Evolutionary conservation across 2,329 filamentous ascomycete species (phyloP).

Genomic region (Aspergillus latus): DNA sequence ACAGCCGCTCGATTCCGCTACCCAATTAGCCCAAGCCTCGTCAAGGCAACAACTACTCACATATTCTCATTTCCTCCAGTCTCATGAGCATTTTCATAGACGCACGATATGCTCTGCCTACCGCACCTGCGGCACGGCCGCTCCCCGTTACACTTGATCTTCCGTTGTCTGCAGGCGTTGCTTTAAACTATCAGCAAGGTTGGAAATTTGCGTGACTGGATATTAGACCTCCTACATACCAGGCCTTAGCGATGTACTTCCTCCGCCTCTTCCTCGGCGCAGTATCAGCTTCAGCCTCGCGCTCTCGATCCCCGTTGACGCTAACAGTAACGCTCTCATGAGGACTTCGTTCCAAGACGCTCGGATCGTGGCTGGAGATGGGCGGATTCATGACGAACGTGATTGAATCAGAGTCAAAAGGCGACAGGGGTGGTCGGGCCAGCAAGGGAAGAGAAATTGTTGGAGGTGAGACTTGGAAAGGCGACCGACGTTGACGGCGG

Average conservation of each 20-base stretch:
- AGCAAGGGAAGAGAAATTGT: neutral
- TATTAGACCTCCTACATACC: slow-evolving; percentile 41
- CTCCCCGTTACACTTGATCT: slow-evolving; percentile 67
- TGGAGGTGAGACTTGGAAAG: neutral
- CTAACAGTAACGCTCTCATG: neutral
- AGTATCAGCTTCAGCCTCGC: neutral
- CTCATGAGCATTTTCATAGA: slow-evolving; percentile 62
- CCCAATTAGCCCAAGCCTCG: neutral
- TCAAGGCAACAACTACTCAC: slow-evolving; percentile 2
- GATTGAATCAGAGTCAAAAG: neutral
- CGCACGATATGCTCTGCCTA: slow-evolving; percentile 39
- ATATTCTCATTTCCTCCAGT: neutral
- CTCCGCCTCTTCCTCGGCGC: slow-evolving; percentile 58
- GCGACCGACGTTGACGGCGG: too few species aligned
- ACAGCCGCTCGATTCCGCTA: slow-evolving; percentile 25
- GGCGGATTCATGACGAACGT: neutral
- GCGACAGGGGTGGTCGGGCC: neutral
- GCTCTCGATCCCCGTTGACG: neutral
- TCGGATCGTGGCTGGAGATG: neutral
- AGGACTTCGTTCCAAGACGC: neutral
- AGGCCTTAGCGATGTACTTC: slow-evolving; percentile 65
- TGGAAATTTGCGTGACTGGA: neutral
- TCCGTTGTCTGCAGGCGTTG: slow-evolving; percentile 64
- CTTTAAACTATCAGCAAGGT: slow-evolving; percentile 30
- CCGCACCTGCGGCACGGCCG: slow-evolving; percentile 63